Evolutionary conservation across 305 asterid genomes (phyloP).

Genomic region (Solanum aculeatissimum): DNA sequence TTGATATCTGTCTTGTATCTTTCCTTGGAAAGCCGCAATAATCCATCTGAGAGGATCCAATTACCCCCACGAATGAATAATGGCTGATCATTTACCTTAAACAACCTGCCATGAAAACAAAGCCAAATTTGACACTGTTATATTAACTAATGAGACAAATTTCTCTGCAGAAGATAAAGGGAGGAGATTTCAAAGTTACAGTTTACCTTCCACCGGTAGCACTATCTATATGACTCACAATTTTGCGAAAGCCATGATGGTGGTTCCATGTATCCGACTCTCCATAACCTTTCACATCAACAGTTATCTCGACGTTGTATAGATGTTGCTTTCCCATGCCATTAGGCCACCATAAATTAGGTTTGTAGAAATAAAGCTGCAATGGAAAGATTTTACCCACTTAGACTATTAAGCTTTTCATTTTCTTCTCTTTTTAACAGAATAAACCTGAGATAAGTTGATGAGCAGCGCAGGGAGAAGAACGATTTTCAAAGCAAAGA

Average conservation of each 20-base stretch:
- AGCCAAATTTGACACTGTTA: conserved; percentile 1
- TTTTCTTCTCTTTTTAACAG: background rate
- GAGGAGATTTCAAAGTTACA: background rate
- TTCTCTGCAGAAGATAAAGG: background rate
- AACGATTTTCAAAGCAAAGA: background rate
- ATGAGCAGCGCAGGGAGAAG: background rate
- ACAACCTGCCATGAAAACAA: conserved; percentile 37
- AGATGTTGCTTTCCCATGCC: conserved; percentile 95
- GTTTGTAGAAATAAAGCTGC: conserved; percentile 83
- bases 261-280: conserved; percentile 89
- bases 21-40: conserved; percentile 69
- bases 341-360: conserved; percentile 98
- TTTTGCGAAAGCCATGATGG: conserved; percentile 87
- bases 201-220: conserved; percentile 90
- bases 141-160: background rate
- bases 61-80: conserved; percentile 96
- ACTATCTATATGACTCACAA: conserved; percentile 61
- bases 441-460: background rate
- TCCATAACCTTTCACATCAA: conserved; percentile 59
- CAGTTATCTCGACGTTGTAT: conserved; percentile 68
- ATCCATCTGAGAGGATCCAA: conserved; percentile 95
- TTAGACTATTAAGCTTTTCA: background rate
- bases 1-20: conserved; percentile 75
- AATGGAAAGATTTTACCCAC: background rate
- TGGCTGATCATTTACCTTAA: conserved; percentile 82